Base-by-base conservation (phyloP, 495 filamentous ascomycete genomes). In the Bombardia bombarda region DNA sequence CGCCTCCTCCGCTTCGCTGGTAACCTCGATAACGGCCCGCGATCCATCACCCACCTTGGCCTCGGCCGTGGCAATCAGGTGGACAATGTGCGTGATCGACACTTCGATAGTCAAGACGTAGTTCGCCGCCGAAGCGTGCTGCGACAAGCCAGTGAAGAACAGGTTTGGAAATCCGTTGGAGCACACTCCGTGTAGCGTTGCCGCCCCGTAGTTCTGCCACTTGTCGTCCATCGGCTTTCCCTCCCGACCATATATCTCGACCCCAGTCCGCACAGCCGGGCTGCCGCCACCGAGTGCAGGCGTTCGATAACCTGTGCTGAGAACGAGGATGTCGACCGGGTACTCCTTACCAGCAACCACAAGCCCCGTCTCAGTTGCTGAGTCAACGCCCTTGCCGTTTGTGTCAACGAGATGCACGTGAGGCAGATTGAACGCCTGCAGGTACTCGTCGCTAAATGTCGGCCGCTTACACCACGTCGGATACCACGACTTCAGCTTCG, bases 381-480 rank as follows among this genome's bases (percentile, higher is more conserved):
- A 43, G 17, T 67, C 62, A 8, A 72, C 40, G 16, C 74, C 70
- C 50, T 66, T 68, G n/a, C 73, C 75, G 26, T 70, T 59, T 3
- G 74, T 79, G 53, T 77, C 72, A 24, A 79, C 51, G 10, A 79
- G 66, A 40, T 74, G 57, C 8, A 73, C 68, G 45, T 72, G 52
- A 4, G 64, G 57, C 23, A 45, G 38, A 46, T 71, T 73, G 52
- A 72, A 73, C 4, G 60, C 34, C 14, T 63, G 49, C 12, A 73
- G 66, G 43, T 73, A 73, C 26, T 58, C 53, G 49, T 73, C 67
- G 53, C 63, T 67, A 47, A 67, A 71, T n/a, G 56, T 60, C 7
- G 63, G 60, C 0, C 69, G 65, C 51, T 73, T 73, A 55, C 69
- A 73, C 66, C 65, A 69, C 0, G 42, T 38, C 1, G 66, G 60